These are phyloP conservation scores for Saraca asoca DNA, from an alignment of 331 rosid species.

Conservation along the genomic window DNA sequence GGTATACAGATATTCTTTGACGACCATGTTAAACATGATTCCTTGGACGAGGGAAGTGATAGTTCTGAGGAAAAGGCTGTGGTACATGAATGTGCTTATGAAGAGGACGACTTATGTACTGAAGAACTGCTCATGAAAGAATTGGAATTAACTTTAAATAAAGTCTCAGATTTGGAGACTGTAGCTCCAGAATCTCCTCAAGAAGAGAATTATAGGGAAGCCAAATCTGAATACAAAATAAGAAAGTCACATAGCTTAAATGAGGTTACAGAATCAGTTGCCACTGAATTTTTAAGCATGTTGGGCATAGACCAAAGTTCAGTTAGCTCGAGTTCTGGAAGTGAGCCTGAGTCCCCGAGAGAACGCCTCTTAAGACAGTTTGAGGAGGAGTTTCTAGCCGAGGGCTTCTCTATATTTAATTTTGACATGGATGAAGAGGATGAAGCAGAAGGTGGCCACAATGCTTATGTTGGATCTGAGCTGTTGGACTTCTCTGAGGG, in stretches of 20 bases:
- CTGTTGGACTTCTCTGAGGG: constrained; percentile 42
- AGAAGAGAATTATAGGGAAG: constrained; percentile 38
- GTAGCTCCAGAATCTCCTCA: constrained; percentile 63
- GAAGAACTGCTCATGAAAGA: constrained; percentile 71
- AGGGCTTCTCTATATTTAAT: constrained; percentile 68
- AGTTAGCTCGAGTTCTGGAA: constrained; percentile 54
- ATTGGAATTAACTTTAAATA: constrained; percentile 64
- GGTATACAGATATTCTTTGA: constrained; percentile 42
- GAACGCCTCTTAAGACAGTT: constrained; percentile 50
- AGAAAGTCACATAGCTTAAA: constrained; percentile 54
- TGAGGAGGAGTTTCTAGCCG: constrained; percentile 68
- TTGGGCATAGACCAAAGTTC: constrained; percentile 63
- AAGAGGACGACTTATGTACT: constrained; percentile 40
- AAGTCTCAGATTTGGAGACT: constrained; percentile 56
- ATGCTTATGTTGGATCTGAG: constrained; percentile 37
- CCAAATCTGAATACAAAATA: constrained; percentile 28
- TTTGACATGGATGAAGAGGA: constrained; percentile 38
- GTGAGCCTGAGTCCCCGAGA: constrained; percentile 72
- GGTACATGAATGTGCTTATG: constrained; percentile 35
- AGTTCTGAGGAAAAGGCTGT: constrained; percentile 34
- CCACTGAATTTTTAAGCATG: constrained; percentile 71
- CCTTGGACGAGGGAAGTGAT: constrained; percentile 41
- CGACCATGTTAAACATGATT: constrained; percentile 35
- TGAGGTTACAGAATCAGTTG: constrained; percentile 63
- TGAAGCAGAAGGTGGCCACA: constrained; percentile 37